phyloP scores from a whole-genome alignment of 1,139 yeast genomes.

The Debaryomycetaceae sp. region DNA sequence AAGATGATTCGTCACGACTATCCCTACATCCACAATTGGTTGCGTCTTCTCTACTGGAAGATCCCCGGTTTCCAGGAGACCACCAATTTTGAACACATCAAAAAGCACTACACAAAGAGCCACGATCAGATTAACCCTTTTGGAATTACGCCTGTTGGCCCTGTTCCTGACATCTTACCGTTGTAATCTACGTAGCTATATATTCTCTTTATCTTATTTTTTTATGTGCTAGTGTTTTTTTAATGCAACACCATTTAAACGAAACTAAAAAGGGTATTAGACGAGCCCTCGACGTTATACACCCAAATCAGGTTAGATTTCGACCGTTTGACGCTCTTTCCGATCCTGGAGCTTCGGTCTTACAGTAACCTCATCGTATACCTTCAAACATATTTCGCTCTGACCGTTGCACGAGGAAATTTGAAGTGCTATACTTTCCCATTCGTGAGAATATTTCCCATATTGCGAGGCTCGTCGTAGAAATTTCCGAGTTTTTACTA shows the following conservation, averaged over 20 bases:
- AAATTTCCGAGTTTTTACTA: not conserved
- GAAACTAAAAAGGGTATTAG: not conserved
- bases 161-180: slow-evolving; percentile 66
- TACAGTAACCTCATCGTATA: too few relatives aligned
- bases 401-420: too few relatives aligned
- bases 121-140: slow-evolving; percentile 78
- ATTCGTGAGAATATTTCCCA: not conserved
- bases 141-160: slow-evolving; percentile 87
- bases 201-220: not conserved
- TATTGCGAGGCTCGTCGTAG: not conserved
- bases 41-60: slow-evolving; percentile 84
- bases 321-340: too few relatives aligned
- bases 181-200: slow-evolving; percentile 9
- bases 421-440: too few relatives aligned
- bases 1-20: slow-evolving; percentile 78
- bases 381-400: too few relatives aligned
- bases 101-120: slow-evolving; percentile 81
- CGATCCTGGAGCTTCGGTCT: too few relatives aligned
- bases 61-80: slow-evolving; percentile 71
- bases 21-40: slow-evolving; percentile 77
- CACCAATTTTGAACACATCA: slow-evolving; percentile 86
- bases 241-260: not conserved
- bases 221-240: not conserved
- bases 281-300: not conserved
- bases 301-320: not conserved